Conservation (phyloP, 306 rosid genomes). For the Prunus armeniaca region DNA sequence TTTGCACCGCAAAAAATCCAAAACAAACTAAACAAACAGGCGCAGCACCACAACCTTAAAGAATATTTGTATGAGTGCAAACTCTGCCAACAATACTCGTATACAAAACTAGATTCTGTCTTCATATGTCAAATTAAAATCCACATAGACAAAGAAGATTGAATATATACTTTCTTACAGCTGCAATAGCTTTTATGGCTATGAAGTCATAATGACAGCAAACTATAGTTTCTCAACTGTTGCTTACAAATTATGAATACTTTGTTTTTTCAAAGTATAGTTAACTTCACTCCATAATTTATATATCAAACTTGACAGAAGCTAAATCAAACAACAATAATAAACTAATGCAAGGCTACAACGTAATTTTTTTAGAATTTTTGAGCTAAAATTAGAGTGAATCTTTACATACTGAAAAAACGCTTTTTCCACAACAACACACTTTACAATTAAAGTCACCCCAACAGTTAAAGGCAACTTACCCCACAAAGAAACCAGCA, state of each 20-base stretch:
- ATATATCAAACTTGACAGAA: background rate
- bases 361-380: background rate
- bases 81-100: too few species aligned
- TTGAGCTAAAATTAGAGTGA: background rate
- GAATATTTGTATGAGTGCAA: too few species aligned
- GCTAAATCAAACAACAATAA: background rate
- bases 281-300: background rate
- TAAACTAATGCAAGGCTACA: background rate
- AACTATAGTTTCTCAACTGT: background rate
- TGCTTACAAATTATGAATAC: background rate
- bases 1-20: too few species aligned
- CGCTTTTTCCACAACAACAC: background rate
- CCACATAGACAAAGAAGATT: too few species aligned
- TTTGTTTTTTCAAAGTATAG: background rate
- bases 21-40: too few species aligned
- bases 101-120: too few species aligned
- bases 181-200: too few species aligned
- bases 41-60: too few species aligned
- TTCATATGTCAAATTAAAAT: too few species aligned
- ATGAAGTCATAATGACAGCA: background rate
- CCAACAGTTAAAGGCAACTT: constrained; percentile 7
- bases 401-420: background rate
- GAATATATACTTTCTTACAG: too few species aligned
- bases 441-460: background rate
- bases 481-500: constrained; percentile 45